Evolutionary conservation across 2,329 filamentous ascomycete genomes (phyloP).

Genomic region (Colletotrichum acutatum): DNA sequence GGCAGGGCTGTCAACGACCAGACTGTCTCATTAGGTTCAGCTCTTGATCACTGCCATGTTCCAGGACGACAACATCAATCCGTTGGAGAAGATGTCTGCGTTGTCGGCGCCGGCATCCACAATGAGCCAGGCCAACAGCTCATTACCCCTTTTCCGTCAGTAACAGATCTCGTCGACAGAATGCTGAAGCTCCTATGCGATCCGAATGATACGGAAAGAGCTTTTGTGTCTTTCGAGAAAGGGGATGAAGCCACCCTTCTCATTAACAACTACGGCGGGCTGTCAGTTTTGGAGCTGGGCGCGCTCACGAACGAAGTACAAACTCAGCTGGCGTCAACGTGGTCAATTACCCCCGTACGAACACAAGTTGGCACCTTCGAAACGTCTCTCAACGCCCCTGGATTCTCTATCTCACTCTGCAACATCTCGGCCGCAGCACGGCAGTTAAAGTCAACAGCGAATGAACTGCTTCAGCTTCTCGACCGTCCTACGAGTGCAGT

Average conservation of each 20-base stretch:
- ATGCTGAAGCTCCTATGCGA: conserved; percentile 65
- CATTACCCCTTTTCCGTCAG: conserved; percentile 53
- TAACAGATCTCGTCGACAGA: conserved; percentile 50
- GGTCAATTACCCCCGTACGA: conserved; percentile 58
- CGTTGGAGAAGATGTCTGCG: conserved; percentile 47
- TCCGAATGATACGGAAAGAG: conserved; percentile 62
- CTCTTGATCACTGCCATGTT: conserved; percentile 78
- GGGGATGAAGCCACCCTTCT: conserved; percentile 61
- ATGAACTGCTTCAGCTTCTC: conserved; percentile 57
- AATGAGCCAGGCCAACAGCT: conserved; percentile 51
- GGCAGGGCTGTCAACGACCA: conserved; percentile 67
- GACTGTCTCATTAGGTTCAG: conserved; percentile 74
- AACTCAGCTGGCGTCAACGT: conserved; percentile 57
- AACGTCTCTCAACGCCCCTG: conserved; percentile 65
- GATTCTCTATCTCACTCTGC: conserved; percentile 65
- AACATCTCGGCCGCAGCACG: conserved; percentile 55
- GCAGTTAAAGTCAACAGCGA: conserved; percentile 38
- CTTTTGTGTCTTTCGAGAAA: conserved; percentile 58
- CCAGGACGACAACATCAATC: conserved; percentile 70
- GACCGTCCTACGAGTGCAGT: conserved; percentile 62
- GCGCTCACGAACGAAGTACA: conserved; percentile 65
- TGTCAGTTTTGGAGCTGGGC: conserved; percentile 64
- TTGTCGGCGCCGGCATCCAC: conserved; percentile 65
- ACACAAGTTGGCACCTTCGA: conserved; percentile 61
- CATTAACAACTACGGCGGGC: conserved; percentile 68